Base-by-base conservation (phyloP, 2,329 filamentous ascomycete genomes). In the Exophiala sp. region DNA sequence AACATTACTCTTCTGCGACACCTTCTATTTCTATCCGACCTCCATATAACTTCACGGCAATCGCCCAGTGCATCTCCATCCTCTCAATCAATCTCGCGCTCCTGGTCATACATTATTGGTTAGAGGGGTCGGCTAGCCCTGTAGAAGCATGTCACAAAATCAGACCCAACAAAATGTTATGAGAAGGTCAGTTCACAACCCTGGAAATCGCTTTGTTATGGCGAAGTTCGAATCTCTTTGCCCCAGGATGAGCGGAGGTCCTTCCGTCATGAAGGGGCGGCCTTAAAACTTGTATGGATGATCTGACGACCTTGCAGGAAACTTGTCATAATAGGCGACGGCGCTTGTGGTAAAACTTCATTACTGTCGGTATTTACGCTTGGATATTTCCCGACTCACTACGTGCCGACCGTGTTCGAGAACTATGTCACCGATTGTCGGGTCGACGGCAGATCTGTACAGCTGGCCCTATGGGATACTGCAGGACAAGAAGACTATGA, bases 381-480 rank as follows among this genome's bases (percentile, higher is more conserved):
- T 50, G 94, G 94, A 54, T 97, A 96, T 74, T 99, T 97, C 67
- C 94, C 94, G 66, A 96, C 91, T 20, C 57, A 69, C 64, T 71
- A 91, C 86, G 91, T 96, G 47, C 94, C 94, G 1, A 99, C 94
- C 43, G 94, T 99, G 35, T 99, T 99, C 73, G 94, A 99, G 71
- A 99, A 99, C 76, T 99, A 99, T 68, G 94, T 99, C 62, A 99
- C 94, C 65, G 94, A 99, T 75, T 99, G 94, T 74, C 83, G 92
- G 75, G 94, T 99, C 57, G 94, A 99, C 70, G 94, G 94, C 67
- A 96, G 96, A 71, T 96, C 90, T n/a, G 94, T 99, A 36, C 94
- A 99, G 76, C 81, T 99, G 60, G 94, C 94, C 47, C 78, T 99
- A 65, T 99, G 94, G 94, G 94, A 99, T 84, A 99, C 94, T n/a